Evolutionary conservation across 2,329 filamentous ascomycete species (phyloP).

Genomic region (Nemania serpens): DNA sequence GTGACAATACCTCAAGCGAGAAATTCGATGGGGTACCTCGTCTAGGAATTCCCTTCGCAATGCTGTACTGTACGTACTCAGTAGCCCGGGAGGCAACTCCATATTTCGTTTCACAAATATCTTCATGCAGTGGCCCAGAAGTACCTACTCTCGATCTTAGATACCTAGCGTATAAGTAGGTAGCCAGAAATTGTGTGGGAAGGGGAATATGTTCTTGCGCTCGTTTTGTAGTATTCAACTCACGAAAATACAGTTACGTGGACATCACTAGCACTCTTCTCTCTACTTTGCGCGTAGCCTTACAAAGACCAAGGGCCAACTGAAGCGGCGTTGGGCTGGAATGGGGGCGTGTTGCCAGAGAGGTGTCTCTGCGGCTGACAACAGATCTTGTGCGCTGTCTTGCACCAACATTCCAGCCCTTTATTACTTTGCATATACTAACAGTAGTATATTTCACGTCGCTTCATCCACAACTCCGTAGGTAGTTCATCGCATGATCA

Average conservation of each 20-base stretch:
- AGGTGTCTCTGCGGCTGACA: constrained; percentile 26
- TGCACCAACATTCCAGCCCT: constrained; percentile 19
- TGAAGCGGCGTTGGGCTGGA: constrained; percentile 7
- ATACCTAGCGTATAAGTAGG: too few relatives aligned
- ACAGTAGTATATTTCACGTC: neutral
- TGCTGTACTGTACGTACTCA: too few relatives aligned
- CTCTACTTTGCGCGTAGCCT: neutral
- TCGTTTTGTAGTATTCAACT: neutral
- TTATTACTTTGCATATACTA: neutral
- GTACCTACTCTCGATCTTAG: neutral
- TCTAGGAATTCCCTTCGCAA: too few relatives aligned
- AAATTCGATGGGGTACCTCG: too few relatives aligned
- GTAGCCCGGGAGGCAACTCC: too few relatives aligned
- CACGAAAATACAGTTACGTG: neutral
- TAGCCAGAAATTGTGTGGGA: too few relatives aligned
- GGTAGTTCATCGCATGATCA: too few relatives aligned
- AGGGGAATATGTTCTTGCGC: neutral
- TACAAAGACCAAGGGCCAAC: neutral
- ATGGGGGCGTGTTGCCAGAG: neutral
- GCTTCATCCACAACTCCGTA: too few relatives aligned
- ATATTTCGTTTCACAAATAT: constrained; percentile 16
- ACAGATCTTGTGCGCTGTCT: constrained; percentile 22
- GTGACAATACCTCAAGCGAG: constrained; percentile 4
- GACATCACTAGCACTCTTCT: constrained; percentile 3
- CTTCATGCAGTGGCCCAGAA: too few relatives aligned